Evolutionary conservation across 305 asterid genomes (phyloP).

Genomic region (Fraxinus sp.): DNA sequence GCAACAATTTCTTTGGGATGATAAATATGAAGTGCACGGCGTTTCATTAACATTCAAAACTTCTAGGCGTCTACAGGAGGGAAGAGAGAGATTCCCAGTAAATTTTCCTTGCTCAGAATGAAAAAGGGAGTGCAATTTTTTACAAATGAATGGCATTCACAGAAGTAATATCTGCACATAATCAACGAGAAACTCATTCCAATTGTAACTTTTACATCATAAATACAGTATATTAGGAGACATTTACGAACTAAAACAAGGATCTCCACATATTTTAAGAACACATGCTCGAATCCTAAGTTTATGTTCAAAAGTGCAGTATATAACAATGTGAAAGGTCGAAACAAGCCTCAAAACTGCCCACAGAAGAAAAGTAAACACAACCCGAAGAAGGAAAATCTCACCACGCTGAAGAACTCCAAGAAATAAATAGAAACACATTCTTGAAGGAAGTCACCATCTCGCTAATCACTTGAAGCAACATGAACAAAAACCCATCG

Average conservation of each 20-base stretch:
- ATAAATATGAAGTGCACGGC: neutral
- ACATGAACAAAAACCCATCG: slow-evolving; percentile 16
- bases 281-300: neutral
- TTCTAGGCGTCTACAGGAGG: neutral
- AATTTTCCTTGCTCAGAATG: neutral
- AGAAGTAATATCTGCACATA: neutral
- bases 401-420: slow-evolving; percentile 18
- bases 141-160: neutral
- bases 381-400: slow-evolving; percentile 21
- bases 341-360: slow-evolving; percentile 12
- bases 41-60: neutral
- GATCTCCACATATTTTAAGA: neutral
- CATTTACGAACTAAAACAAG: neutral
- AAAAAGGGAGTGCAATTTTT: neutral
- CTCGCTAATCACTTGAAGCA: slow-evolving; percentile 22
- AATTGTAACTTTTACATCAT: neutral
- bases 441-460: slow-evolving; percentile 41
- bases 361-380: slow-evolving; percentile 21
- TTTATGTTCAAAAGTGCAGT: neutral
- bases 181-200: neutral
- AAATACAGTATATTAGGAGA: neutral
- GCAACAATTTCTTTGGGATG: neutral
- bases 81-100: neutral
- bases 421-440: slow-evolving; percentile 40
- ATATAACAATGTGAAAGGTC: neutral